phyloP scores from a whole-genome alignment of 129 eudicot species.

The Chrysanthemum lavandulifolium region DNA sequence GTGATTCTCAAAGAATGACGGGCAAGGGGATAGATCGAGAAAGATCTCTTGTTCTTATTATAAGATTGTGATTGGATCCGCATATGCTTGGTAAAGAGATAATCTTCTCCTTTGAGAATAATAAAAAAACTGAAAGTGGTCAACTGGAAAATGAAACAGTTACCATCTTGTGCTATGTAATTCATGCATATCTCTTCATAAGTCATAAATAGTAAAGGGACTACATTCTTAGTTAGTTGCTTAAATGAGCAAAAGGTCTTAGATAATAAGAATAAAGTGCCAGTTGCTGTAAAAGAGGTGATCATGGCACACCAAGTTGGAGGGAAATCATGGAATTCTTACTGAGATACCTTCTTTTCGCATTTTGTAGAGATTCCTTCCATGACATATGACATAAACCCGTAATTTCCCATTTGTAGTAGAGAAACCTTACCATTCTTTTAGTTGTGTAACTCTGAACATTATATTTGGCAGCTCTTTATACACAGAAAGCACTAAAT shows the following conservation, averaged over 20 bases:
- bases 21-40: neutral
- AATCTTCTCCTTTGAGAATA: too few species aligned
- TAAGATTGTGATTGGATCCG: too few species aligned
- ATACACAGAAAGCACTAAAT: neutral
- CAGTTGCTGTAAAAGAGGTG: too few species aligned
- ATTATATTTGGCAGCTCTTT: neutral
- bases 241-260: conserved; percentile 11
- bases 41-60: neutral
- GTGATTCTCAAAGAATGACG: neutral
- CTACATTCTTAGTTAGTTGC: conserved; percentile 2
- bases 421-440: neutral
- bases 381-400: too few species aligned
- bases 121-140: neutral
- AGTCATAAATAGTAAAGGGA: neutral
- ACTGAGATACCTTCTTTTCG: too few species aligned
- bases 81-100: too few species aligned
- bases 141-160: neutral
- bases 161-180: neutral
- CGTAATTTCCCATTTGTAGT: too few species aligned
- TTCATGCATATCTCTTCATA: conserved; percentile 9
- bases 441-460: neutral
- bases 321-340: too few species aligned
- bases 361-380: too few species aligned
- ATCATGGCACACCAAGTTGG: too few species aligned
- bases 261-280: too few species aligned